Evolutionary conservation across 495 filamentous ascomycete genomes (phyloP), one percentile per base, ranked within the genome.

Genomic region (Staphylotrichum longicolle): DNA sequence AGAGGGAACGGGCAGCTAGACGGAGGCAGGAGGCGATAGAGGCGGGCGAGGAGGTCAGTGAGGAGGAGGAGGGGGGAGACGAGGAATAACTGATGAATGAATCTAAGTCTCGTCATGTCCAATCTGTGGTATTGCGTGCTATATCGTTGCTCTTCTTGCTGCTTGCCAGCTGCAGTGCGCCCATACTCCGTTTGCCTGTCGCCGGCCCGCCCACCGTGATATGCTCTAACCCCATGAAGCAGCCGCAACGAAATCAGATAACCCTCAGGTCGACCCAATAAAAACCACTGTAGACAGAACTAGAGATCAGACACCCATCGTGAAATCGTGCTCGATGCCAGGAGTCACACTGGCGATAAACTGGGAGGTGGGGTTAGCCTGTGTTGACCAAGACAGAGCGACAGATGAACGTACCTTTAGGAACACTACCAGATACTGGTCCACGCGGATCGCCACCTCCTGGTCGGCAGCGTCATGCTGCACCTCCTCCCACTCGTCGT

Each of bases 261-360:
- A 30, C 41, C 20, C 41, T 3, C 8, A 27, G 0, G 39, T 45
- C 39, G 11, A 60, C 20, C 30, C 14, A 33, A 46, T 27, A 5
- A 53, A 1, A 37, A 52, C 37, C 20, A 34, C 35, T 27, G 14
- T 10, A 34, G 48, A 54, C 7, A 41, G 27, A 32, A 14, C 20
- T 9, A 41, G 12, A 56, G 30, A 55, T 67, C 70, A 97, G 35
- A 98, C 86, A 3, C 93, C 91, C 93, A 98, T 98, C 2, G 94
- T 98, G 73, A 95, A 97, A 72, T 98, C 94, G 71, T 98, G 90
- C 77, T 98, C 94, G 72, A 98, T 97, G 12, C 91, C 91, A 7
- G 94, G 94, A 30, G 93, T 97, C 33, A 98, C 93, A 62, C 89
- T 93, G 11, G 94, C 92, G 82, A 98, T 95, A 74, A 98, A 98